Conservation (phyloP, 805 yeast species). For the Pichia pseudocactophila region DNA sequence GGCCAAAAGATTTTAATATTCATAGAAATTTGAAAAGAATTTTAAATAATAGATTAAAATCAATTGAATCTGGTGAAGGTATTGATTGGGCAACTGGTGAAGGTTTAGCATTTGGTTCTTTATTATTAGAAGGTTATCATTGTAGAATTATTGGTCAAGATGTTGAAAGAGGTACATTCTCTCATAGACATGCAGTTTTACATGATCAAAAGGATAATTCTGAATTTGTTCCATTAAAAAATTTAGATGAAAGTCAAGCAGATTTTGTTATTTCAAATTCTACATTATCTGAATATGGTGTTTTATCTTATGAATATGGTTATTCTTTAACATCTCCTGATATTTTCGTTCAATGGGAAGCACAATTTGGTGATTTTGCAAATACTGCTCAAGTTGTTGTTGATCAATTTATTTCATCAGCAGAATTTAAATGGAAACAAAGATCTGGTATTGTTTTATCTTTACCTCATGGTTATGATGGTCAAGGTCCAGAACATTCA, state of each 20-base stretch:
- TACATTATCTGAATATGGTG: conserved; percentile 97
- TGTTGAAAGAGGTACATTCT: conserved; percentile 99
- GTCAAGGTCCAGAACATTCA: conserved; percentile 99
- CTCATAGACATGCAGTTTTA: conserved; percentile 97
- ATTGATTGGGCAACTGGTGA: conserved; percentile 99
- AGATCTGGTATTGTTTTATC: conserved; percentile 94
- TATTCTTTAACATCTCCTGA: conserved; percentile 97
- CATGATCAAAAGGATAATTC: conserved; percentile 89
- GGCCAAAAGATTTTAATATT: conserved; percentile 81
- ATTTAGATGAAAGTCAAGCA: conserved; percentile 73
- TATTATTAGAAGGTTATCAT: conserved; percentile 87
- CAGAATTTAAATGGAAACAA: conserved; percentile 98
- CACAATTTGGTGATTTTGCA: conserved; percentile 99
- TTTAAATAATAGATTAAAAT: conserved; percentile 75
- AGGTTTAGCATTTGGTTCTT: conserved; percentile 93
- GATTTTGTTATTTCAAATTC: conserved; percentile 87
- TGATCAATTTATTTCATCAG: conserved; percentile 94
- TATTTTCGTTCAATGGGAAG: conserved; percentile 97
- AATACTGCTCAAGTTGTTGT: conserved; percentile 97
- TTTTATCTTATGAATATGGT: conserved; percentile 98
- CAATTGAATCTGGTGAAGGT: conserved; percentile 77
- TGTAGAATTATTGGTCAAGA: conserved; percentile 98
- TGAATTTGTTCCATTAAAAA: conserved; percentile 77
- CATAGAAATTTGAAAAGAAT: conserved; percentile 97
- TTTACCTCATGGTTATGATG: conserved; percentile 98